Evolutionary conservation across 306 rosid genomes (phyloP).

Genomic region (Quercus engelmannii): DNA sequence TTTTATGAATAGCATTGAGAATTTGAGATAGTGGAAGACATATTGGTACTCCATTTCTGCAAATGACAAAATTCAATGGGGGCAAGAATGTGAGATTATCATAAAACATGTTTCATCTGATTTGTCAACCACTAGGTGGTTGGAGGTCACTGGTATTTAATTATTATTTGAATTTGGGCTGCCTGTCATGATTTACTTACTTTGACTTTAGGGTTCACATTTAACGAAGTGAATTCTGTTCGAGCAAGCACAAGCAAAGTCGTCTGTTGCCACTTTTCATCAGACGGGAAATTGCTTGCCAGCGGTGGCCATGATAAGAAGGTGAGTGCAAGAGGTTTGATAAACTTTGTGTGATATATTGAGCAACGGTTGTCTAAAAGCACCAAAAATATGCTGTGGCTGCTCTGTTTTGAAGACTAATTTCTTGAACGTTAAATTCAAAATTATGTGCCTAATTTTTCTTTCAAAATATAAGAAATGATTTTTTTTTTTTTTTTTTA

Average conservation of each 20-base stretch:
- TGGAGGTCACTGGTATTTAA: not conserved
- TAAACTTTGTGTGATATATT: not conserved
- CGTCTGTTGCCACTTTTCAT: conserved; percentile 88
- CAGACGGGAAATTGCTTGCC: conserved; percentile 93
- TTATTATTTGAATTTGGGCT: not conserved
- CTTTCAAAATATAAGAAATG: conserved; percentile 4
- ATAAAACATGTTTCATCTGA: not conserved
- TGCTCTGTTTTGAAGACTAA: not conserved
- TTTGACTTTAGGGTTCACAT: conserved; percentile 69
- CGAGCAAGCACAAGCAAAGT: conserved; percentile 87
- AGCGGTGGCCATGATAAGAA: conserved; percentile 99
- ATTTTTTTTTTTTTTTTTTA: not conserved
- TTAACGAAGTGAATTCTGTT: conserved; percentile 60
- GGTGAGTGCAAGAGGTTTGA: conserved; percentile 35
- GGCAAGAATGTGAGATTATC: not conserved
- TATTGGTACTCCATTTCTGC: not conserved
- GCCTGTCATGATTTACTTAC: conserved; percentile 6
- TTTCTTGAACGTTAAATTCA: conserved; percentile 18
- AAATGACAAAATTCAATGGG: not conserved
- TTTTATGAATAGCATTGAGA: conserved; percentile 17
- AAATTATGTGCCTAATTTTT: not conserved
- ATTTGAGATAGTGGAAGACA: conserved; percentile 11
- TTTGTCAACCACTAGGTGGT: not conserved
- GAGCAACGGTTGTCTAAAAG: not conserved
- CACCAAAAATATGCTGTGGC: not conserved